Evolutionary conservation across 2,329 filamentous ascomycete genomes (phyloP).

Genomic region (Xylogone sp.): DNA sequence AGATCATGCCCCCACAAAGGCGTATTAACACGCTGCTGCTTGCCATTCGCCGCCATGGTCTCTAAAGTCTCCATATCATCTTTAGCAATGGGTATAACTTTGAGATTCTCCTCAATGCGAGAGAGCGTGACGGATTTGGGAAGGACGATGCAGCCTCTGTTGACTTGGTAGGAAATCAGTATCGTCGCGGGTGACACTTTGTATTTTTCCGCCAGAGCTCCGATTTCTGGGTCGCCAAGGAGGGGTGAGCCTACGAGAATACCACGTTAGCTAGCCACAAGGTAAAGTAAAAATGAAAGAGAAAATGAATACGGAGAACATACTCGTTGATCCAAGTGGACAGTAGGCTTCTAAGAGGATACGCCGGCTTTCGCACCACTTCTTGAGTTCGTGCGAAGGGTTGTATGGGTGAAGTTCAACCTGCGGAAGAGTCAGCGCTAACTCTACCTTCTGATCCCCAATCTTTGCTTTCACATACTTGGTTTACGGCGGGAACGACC

Average conservation of each 20-base stretch:
- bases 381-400: slow-evolving; percentile 53
- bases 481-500: slow-evolving; percentile 57
- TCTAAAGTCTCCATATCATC: slow-evolving; percentile 21
- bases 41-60: slow-evolving; percentile 25
- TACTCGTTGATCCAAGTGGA: slow-evolving; percentile 42
- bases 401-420: slow-evolving; percentile 66
- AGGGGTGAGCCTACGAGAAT: slow-evolving; percentile 7
- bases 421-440: slow-evolving; percentile 23
- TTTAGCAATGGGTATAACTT: slow-evolving; percentile 1
- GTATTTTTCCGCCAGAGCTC: slow-evolving; percentile 41
- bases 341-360: slow-evolving; percentile 62
- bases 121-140: slow-evolving; percentile 50
- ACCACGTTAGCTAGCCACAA: no score
- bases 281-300: background rate
- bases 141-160: slow-evolving; percentile 46
- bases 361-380: slow-evolving; percentile 42
- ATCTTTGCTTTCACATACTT: slow-evolving; percentile 48
- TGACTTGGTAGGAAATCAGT: slow-evolving; percentile 48
- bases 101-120: slow-evolving; percentile 41
- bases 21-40: slow-evolving; percentile 30
- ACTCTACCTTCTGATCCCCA: slow-evolving; percentile 34
- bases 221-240: slow-evolving; percentile 6
- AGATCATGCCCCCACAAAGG: slow-evolving; percentile 30
- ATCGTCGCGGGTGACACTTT: slow-evolving; percentile 47
- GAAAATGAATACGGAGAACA: background rate